These are phyloP conservation scores for Sclerospora graminicola DNA, from an alignment of 352 stramenopile species.

Conservation along the genomic window DNA sequence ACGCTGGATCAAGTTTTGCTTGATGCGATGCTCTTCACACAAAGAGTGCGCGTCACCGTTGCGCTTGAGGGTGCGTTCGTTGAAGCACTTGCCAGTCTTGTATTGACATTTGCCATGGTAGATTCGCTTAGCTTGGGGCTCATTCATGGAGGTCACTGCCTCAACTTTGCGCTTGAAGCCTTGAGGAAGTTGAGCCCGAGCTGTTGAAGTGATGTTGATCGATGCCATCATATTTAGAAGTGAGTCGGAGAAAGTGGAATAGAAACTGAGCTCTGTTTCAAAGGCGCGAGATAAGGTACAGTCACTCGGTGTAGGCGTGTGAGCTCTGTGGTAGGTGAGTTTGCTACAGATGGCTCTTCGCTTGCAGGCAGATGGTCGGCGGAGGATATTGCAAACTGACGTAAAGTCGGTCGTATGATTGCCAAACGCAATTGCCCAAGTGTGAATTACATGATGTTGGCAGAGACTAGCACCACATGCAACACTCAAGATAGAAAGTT, in stretches of 20 bases:
- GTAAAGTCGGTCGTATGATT: conserved; percentile 28
- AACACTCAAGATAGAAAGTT: no score
- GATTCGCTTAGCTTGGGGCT: conserved; percentile 11
- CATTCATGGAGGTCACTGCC: conserved; percentile 1
- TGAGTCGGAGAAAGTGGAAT: neutral
- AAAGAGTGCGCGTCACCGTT: conserved; percentile 74
- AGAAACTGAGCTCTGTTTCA: neutral
- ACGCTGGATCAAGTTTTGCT: conserved; percentile 82
- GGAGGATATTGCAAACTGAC: conserved; percentile 53
- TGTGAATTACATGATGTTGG: conserved; percentile 20
- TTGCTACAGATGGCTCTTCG: conserved; percentile 22
- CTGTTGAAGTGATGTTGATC: no score
- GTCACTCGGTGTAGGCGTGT: neutral
- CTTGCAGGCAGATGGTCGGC: conserved; percentile 14
- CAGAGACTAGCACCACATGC: conserved; percentile 18
- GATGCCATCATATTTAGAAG: no score
- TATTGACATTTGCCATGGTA: conserved; percentile 82
- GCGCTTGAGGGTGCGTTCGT: conserved; percentile 77
- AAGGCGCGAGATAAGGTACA: neutral
- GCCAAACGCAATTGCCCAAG: conserved; percentile 28
- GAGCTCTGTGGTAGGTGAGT: no score
- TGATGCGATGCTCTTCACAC: conserved; percentile 77
- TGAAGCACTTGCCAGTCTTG: conserved; percentile 85
- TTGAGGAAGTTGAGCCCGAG: no score
- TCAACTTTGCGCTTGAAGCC: conserved; percentile 1